Base-by-base conservation (phyloP, 768 basidiomycete genomes). In the Kwoniella heveanensis region DNA sequence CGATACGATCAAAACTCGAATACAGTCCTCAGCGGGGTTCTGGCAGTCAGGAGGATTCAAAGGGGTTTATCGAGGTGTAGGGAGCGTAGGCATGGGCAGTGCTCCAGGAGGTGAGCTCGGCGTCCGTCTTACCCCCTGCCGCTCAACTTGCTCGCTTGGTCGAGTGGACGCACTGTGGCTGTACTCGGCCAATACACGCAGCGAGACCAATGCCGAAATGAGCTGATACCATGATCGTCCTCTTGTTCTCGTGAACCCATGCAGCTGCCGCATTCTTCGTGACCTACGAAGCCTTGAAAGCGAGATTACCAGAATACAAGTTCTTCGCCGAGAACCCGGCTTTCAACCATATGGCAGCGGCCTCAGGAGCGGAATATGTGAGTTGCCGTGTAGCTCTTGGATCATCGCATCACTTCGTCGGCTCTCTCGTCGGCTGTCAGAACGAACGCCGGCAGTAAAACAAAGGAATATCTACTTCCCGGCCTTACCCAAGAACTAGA, bases 221-320 rank as follows among this genome's bases (percentile, higher is more conserved):
- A 32, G 32, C 32, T 32, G 32, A 32, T 32, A 13, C n/a, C n/a
- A 36, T 36, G 32, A 7, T 6, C 32, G 32, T 36, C 7, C 32
- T 36, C 10, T 10, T 17, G 19, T 44, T 3, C 39, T 44, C 15
- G 39, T 10, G 4, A 44, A 19, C 6, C 39, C 3, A 19, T 10
- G 10, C 72, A 98, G 96, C 96, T 62, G 93, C 94, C 4, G 86
- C 86, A 0, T 99, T 99, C 84, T 99, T 99, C 80, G 89, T 90
- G 21, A 90, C 88, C 0, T 99, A 99, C 77, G 94, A 98, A 73
- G 85, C 86, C 6, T 83, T 94, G 70, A 99, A 99, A 80, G 84
- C 85, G 57, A 80, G 77, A n/a, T 77, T 92, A 0, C 90, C 92
- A 0, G 72, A 87, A 2, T 81, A 85, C 0, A 82, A 72, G 1